Evolutionary conservation across 2,329 filamentous ascomycete species (phyloP), one percentile per base, ranked within the genome.

Genomic region (Didymella lethalis): DNA sequence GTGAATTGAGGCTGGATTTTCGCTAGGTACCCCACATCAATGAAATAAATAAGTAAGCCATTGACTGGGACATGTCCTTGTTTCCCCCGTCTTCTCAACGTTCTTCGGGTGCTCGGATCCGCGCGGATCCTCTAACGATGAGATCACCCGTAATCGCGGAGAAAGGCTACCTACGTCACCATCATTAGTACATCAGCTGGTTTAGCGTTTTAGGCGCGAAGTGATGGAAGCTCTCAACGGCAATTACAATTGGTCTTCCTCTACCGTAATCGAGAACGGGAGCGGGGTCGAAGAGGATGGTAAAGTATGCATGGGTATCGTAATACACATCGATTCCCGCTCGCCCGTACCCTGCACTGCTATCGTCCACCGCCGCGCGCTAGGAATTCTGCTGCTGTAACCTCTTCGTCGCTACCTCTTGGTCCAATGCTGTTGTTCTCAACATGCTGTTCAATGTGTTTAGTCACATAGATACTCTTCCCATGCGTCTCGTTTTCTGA

Each of bases 401-500:
- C 29, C 26, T 66, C 56, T 25, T 66, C 53, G 6, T 61, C 58
- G 14, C 44, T 58, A 18, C 64, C 58, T 28, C 56, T 12, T 44
- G 54, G 8, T 20, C 41, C 23, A 29, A 16, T 48, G 8, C 8
- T 7, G 6, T 7, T 44, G 23, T 53, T 38, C 43, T 66, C 63
- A 4, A 57, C 40, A 38, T 57, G 57, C 12, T 64, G 63, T 40
- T 63, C 60, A 20, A 64, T 54, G 11, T 61, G 57, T 28, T 62
- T 60, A 16, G 53, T 57, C 26, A 68, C 50, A 14, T 61, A 64
- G 10, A 64, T 64, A 36, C 44, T 64, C 31, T 62, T 61, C 6
- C 60, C 57, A 23, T 52, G 54, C 7, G 40, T 53, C 25, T 44
- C 50, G 14, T 49, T 54, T n/a, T 62, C 63, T 3, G 54, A 36